These are phyloP conservation scores for Waltergamsia citrina DNA, from an alignment of 2,329 filamentous ascomycete genomes.

Conservation along the genomic window DNA sequence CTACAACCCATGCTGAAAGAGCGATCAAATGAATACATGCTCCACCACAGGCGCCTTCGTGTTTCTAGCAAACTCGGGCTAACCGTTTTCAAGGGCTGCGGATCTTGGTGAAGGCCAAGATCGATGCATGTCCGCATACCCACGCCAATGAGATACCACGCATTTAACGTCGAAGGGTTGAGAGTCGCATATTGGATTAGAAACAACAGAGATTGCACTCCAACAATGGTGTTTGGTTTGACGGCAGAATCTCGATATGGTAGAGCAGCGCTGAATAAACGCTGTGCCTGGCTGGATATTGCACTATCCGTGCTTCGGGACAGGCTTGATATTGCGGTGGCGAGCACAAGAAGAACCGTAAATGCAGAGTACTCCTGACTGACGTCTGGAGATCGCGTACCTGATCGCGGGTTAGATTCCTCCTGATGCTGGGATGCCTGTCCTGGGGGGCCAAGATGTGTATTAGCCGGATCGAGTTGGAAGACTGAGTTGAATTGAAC, in stretches of 20 bases:
- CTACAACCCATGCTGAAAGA: slow-evolving; percentile 13
- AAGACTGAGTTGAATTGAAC: slow-evolving; percentile 14
- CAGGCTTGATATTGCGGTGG: slow-evolving; percentile 13
- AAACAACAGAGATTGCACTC: slow-evolving; percentile 13
- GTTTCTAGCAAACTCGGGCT: slow-evolving; percentile 11
- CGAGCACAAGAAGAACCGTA: slow-evolving; percentile 12
- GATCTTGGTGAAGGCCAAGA: slow-evolving; percentile 13
- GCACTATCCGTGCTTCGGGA: slow-evolving; percentile 14
- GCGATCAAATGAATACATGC: slow-evolving; percentile 15
- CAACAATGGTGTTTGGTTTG: slow-evolving; percentile 12
- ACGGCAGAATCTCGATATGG: slow-evolving; percentile 13
- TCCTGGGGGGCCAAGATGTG: slow-evolving; percentile 6
- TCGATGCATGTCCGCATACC: slow-evolving; percentile 14
- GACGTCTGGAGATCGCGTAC: too few species aligned
- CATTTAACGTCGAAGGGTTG: slow-evolving; percentile 12
- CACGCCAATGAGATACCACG: slow-evolving; percentile 14
- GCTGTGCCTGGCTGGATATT: slow-evolving; percentile 11
- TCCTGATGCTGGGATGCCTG: neutral
- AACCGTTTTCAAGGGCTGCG: slow-evolving; percentile 8
- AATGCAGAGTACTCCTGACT: slow-evolving; percentile 11
- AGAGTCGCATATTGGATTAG: slow-evolving; percentile 14
- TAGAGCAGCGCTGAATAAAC: slow-evolving; percentile 12
- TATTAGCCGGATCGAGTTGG: slow-evolving; percentile 7
- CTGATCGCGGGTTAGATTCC: too few species aligned
- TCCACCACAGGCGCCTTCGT: slow-evolving; percentile 13